phyloP scores from a whole-genome alignment of 805 yeast genomes.

The Saccharomycopsis sp. region DNA sequence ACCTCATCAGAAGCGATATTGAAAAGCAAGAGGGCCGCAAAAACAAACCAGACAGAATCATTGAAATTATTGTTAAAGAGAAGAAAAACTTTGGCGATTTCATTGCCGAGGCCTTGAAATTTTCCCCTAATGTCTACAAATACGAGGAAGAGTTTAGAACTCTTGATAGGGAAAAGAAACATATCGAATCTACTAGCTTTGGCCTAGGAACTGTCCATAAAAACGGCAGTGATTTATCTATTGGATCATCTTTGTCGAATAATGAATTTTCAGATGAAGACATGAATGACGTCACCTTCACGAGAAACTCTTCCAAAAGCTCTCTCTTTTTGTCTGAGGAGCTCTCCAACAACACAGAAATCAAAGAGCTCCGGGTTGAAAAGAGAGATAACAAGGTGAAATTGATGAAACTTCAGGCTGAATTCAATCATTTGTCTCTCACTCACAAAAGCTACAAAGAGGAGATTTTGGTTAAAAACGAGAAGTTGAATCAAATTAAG shows the following conservation, averaged over 20 bases:
- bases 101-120: constrained; percentile 18
- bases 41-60: constrained; percentile 2
- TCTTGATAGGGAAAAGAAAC: neutral
- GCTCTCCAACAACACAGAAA: constrained; percentile 7
- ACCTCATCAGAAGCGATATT: constrained; percentile 10
- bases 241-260: neutral
- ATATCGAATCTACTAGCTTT: neutral
- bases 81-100: constrained; percentile 14
- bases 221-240: neutral
- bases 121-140: constrained; percentile 16
- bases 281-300: neutral
- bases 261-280: constrained; percentile 1
- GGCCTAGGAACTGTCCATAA: neutral
- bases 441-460: constrained; percentile 18
- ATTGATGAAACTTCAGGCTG: constrained; percentile 18
- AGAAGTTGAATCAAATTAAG: constrained; percentile 11
- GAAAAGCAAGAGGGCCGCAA: neutral
- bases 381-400: constrained; percentile 12
- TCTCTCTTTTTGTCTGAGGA: constrained; percentile 1
- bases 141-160: constrained; percentile 3
- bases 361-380: constrained; percentile 7
- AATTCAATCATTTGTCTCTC: constrained; percentile 16
- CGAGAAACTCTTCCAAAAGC: constrained; percentile 21
- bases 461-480: constrained; percentile 17
- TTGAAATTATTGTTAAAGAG: constrained; percentile 19